Conservation (phyloP, 495 filamentous ascomycete species). For the Neohortaea acidophila region DNA sequence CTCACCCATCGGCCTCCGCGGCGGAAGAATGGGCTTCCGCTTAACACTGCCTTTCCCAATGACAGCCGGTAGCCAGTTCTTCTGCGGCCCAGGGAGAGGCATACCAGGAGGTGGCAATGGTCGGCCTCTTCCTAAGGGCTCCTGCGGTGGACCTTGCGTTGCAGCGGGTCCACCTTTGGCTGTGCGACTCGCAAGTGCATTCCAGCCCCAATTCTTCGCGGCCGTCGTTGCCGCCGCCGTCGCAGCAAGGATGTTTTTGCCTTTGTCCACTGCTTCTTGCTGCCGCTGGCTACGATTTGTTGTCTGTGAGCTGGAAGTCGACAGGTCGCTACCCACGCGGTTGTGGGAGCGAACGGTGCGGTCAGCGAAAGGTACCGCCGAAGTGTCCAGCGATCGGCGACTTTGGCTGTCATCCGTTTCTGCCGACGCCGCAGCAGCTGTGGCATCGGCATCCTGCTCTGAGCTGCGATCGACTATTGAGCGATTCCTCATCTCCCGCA, state of each 20-base stretch:
- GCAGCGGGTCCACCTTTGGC: slow-evolving; percentile 14
- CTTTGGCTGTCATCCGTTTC: neutral
- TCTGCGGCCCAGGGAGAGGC: slow-evolving; percentile 15
- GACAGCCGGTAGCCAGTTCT: neutral
- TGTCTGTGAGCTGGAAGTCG: neutral
- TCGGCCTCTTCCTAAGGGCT: slow-evolving; percentile 23
- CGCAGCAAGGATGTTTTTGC: slow-evolving; percentile 27
- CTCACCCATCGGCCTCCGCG: neutral
- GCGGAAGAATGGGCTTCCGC: slow-evolving; percentile 13
- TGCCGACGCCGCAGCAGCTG: too few species aligned
- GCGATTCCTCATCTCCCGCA: slow-evolving; percentile 11
- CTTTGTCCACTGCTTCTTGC: too few species aligned
- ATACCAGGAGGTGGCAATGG: slow-evolving; percentile 23
- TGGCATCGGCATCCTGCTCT: too few species aligned
- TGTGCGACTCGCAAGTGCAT: slow-evolving; percentile 45
- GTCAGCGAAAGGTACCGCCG: too few species aligned
- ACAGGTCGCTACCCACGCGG: neutral
- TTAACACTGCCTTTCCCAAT: slow-evolving; percentile 4
- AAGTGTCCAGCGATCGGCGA: neutral
- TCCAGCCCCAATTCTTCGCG: slow-evolving; percentile 73
- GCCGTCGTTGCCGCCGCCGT: slow-evolving; percentile 56
- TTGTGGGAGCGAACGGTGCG: neutral
- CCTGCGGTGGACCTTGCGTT: slow-evolving; percentile 1
- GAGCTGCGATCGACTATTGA: too few species aligned
- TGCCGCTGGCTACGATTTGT: neutral